Evolutionary conservation across 2,329 filamentous ascomycete genomes (phyloP).

Genomic region (Colletotrichum sidae): DNA sequence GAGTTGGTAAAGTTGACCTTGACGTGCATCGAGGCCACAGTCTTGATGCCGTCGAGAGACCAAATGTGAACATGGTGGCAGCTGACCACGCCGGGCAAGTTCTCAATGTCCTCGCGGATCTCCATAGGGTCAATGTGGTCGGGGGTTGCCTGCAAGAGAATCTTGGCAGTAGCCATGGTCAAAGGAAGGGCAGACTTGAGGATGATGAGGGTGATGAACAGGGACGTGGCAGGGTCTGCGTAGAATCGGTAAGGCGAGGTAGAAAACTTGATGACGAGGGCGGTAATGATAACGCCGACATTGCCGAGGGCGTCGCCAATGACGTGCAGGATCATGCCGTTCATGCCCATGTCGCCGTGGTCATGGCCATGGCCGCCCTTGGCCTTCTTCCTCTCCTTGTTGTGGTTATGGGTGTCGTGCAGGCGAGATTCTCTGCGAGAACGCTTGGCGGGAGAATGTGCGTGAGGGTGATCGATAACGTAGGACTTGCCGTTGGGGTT

Average conservation of each 20-base stretch:
- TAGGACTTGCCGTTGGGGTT: slow-evolving; percentile 43
- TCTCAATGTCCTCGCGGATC: slow-evolving; percentile 90
- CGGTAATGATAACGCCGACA: slow-evolving; percentile 85
- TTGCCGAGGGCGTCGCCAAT: slow-evolving; percentile 89
- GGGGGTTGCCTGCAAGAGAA: slow-evolving; percentile 93
- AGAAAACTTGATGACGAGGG: slow-evolving; percentile 91
- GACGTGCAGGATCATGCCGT: slow-evolving; percentile 80
- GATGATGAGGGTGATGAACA: slow-evolving; percentile 89
- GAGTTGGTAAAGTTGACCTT: slow-evolving; percentile 92
- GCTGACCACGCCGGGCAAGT: slow-evolving; percentile 85
- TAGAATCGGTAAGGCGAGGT: slow-evolving; percentile 85
- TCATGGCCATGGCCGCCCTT: slow-evolving; percentile 78
- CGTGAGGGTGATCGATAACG: slow-evolving; percentile 37
- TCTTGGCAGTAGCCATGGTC: slow-evolving; percentile 83
- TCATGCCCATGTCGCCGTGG: slow-evolving; percentile 95
- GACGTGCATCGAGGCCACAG: slow-evolving; percentile 93
- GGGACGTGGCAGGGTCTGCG: slow-evolving; percentile 89
- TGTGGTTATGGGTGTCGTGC: slow-evolving; percentile 83
- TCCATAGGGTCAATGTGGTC: slow-evolving; percentile 89
- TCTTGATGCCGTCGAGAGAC: slow-evolving; percentile 95
- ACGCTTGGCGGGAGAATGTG: slow-evolving; percentile 41
- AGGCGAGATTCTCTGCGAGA: slow-evolving; percentile 62
- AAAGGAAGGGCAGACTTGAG: slow-evolving; percentile 81
- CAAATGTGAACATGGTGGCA: slow-evolving; percentile 98
- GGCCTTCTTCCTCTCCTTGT: slow-evolving; percentile 72